These are phyloP conservation scores for Colletotrichum nymphaeae DNA, from an alignment of 2,329 filamentous ascomycete species.

Conservation along the genomic window DNA sequence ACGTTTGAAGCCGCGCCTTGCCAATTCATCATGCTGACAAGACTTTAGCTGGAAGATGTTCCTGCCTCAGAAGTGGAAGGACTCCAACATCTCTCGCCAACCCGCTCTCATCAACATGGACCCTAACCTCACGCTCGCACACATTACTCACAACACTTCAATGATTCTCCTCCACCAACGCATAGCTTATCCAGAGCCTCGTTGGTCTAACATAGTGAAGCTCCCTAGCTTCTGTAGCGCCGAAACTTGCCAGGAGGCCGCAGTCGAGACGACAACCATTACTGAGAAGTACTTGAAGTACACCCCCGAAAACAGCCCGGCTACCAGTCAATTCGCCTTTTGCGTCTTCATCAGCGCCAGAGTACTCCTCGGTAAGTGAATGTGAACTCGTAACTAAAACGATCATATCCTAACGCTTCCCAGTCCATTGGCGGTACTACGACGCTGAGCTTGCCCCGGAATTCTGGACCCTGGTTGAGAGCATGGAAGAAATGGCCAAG, in stretches of 20 bases:
- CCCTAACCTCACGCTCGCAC: constrained; percentile 60
- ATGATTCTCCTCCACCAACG: constrained; percentile 61
- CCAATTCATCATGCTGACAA: background rate
- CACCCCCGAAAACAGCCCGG: constrained; percentile 41
- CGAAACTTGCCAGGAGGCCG: constrained; percentile 60
- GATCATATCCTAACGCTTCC: background rate
- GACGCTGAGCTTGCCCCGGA: constrained; percentile 36
- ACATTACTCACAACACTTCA: constrained; percentile 61
- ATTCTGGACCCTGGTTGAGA: constrained; percentile 44
- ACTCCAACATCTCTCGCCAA: constrained; percentile 44
- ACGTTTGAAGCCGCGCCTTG: constrained; percentile 3
- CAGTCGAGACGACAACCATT: constrained; percentile 58
- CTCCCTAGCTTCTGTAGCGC: constrained; percentile 58
- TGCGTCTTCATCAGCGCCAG: constrained; percentile 59
- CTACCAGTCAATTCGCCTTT: constrained; percentile 55
- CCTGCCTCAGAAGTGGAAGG: constrained; percentile 55
- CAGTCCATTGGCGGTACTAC: constrained; percentile 45
- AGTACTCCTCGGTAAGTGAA: constrained; percentile 47
- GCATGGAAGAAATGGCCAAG: constrained; percentile 44
- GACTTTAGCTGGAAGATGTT: constrained; percentile 53
- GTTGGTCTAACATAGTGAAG: constrained; percentile 43
- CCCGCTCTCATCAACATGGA: constrained; percentile 50
- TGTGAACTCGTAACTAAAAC: fast-evolving
- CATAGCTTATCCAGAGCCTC: constrained; percentile 55
- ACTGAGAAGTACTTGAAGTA: constrained; percentile 57